phyloP scores from a whole-genome alignment of 352 stramenopile species.

The Phytophthora pistaciae region DNA sequence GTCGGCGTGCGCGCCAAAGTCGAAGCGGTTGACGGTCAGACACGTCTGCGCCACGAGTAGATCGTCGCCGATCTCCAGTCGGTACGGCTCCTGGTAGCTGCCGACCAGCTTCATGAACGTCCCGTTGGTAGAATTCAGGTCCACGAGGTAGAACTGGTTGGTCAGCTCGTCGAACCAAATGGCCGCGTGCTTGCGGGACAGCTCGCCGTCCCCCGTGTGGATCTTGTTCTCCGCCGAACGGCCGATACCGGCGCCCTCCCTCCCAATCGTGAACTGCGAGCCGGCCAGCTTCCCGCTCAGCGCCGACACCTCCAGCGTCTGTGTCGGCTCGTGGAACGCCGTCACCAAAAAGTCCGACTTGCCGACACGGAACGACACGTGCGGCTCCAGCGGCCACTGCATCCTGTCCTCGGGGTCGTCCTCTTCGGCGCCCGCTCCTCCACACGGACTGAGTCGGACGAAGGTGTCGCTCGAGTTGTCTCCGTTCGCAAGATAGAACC shows the following conservation, averaged over 20 bases:
- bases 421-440: constrained; percentile 26
- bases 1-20: constrained; percentile 95
- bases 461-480: constrained; percentile 73
- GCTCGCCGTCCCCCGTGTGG: constrained; percentile 94
- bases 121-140: constrained; percentile 91
- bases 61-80: constrained; percentile 95
- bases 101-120: constrained; percentile 97
- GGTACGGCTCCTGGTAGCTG: constrained; percentile 93
- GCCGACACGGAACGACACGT: constrained; percentile 76
- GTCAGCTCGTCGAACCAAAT: constrained; percentile 93
- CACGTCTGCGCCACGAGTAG: constrained; percentile 97
- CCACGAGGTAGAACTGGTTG: constrained; percentile 83
- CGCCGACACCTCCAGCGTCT: constrained; percentile 66
- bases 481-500: constrained; percentile 75
- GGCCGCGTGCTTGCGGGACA: constrained; percentile 94
- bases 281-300: constrained; percentile 73
- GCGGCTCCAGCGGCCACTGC: constrained; percentile 77
- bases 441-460: constrained; percentile 60
- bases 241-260: constrained; percentile 89
- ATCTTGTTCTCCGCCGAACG: constrained; percentile 92
- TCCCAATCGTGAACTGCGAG: constrained; percentile 81
- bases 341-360: constrained; percentile 86
- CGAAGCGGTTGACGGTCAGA: constrained; percentile 97
- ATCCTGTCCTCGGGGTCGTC: constrained; percentile 69
- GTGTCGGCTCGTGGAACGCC: constrained; percentile 55